Evolutionary conservation across 306 rosid species (phyloP), one percentile per base, ranked within the genome.

Genomic region (Corylus americana): DNA sequence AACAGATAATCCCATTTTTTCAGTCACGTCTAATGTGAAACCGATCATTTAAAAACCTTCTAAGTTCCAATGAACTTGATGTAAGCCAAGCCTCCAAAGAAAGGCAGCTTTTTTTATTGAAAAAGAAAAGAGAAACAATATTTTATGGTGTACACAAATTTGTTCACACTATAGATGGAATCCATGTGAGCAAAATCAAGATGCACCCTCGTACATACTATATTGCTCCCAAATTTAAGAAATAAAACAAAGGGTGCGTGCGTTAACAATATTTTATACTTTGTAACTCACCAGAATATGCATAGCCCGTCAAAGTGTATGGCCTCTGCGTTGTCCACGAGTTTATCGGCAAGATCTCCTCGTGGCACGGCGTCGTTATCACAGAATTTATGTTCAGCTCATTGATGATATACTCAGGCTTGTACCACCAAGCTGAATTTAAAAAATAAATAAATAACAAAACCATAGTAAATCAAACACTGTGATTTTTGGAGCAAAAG

Each of bases 381-480:
- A 88, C 98, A 0, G 97, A 94, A 80, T 94, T 94, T 79, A 92
- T 86, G 83, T 91, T 94, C 66, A 91, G 73, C 86, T 94, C 98
- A 82, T 88, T 94, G 45, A 94, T 94, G 1, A 92, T 86, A 54
- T 86, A 76, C 71, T 94, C 98, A 2, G 93, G 92, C 82, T 90
- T 94, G 81, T 91, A 94, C 98, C 98, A 94, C 98, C 97, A 94
- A 2, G 87, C 98, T 93, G 84, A 91, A 81, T 11, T 44, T 8
- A 16, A 7, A 27, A 39, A 37, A 4, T 1, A 10, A 61, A 20
- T 10, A 48, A 48, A 45, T 12, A 45, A 48, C 1, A 12, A 3
- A 1, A 49, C 51, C 12, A 1, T 11, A 48, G 51, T 54, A 16
- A 54, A 54, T 4, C 8, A 54, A 1, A 13, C 1, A 22, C 17